phyloP scores from a whole-genome alignment of 345 rosid species.

The Boechera retrofracta region DNA sequence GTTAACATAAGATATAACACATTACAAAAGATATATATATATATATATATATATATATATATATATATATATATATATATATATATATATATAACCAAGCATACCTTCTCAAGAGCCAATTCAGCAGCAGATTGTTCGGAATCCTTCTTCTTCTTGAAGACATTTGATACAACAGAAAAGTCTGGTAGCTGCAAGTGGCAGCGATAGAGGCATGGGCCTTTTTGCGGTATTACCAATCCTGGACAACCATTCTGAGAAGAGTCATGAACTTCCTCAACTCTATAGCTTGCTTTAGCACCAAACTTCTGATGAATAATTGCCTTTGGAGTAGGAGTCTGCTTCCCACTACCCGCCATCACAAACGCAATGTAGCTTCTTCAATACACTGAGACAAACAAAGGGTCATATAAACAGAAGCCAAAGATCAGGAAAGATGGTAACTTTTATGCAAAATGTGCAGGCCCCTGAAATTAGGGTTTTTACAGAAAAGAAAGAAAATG shows the following conservation, averaged over 20 bases:
- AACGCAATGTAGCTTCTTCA: conserved; percentile 34
- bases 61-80: background rate
- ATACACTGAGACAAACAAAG: conserved; percentile 30
- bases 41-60: conserved; percentile 9
- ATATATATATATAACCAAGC: conserved; percentile 6
- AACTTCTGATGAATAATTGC: conserved; percentile 74
- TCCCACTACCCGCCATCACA: conserved; percentile 49
- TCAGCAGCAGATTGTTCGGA: conserved; percentile 95
- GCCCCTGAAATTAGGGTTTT: background rate
- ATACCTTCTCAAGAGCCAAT: conserved; percentile 78
- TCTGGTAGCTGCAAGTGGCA: conserved; percentile 88
- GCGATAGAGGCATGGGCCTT: conserved; percentile 76
- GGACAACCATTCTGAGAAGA: conserved; percentile 72
- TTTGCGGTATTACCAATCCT: conserved; percentile 76
- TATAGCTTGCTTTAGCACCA: conserved; percentile 69
- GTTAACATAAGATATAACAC: conserved; percentile 17
- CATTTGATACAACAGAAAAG: conserved; percentile 60
- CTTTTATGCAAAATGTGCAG: conserved; percentile 21
- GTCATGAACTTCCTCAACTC: conserved; percentile 73
- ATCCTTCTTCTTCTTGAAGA: conserved; percentile 79
- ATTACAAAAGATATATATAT: conserved; percentile 12
- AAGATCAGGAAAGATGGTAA: conserved; percentile 7
- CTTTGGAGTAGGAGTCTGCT: conserved; percentile 68
- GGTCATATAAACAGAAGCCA: background rate
- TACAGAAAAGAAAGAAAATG: background rate